These are phyloP conservation scores for Metschnikowia kunwiensis DNA, from an alignment of 805 yeast genomes.

Conservation along the genomic window DNA sequence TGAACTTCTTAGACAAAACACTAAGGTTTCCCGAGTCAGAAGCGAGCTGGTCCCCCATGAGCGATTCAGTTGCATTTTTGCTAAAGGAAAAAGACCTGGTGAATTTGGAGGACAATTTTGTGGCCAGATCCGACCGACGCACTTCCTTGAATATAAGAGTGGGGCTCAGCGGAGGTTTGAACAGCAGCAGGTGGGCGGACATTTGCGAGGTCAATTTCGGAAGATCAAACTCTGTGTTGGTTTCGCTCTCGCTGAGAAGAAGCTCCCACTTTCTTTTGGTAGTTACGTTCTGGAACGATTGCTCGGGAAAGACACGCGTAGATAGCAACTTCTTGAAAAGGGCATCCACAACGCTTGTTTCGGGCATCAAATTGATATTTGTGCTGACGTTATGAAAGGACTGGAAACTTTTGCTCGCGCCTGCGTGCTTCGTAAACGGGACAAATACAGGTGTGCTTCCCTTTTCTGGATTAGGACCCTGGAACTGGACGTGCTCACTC, in stretches of 20 bases:
- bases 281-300: constrained; percentile 31
- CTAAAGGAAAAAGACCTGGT: constrained; percentile 1
- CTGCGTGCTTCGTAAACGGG: constrained; percentile 4
- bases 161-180: not conserved
- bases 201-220: constrained; percentile 20
- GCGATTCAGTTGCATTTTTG: not conserved
- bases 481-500: not conserved
- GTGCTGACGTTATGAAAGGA: constrained; percentile 34
- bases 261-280: constrained; percentile 43
- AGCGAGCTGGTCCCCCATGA: constrained; percentile 3
- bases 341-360: constrained; percentile 33
- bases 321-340: constrained; percentile 40
- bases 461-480: not conserved
- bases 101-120: not conserved
- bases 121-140: not conserved
- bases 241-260: constrained; percentile 39
- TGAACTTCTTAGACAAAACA: constrained; percentile 20
- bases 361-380: constrained; percentile 35
- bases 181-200: constrained; percentile 1
- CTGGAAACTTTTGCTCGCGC: constrained; percentile 23
- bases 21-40: constrained; percentile 9
- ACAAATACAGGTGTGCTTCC: constrained; percentile 2
- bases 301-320: constrained; percentile 36
- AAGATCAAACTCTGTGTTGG: constrained; percentile 36
- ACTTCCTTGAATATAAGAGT: not conserved